phyloP scores from a whole-genome alignment of 768 basidiomycete species.

The Paxillus involutus region DNA sequence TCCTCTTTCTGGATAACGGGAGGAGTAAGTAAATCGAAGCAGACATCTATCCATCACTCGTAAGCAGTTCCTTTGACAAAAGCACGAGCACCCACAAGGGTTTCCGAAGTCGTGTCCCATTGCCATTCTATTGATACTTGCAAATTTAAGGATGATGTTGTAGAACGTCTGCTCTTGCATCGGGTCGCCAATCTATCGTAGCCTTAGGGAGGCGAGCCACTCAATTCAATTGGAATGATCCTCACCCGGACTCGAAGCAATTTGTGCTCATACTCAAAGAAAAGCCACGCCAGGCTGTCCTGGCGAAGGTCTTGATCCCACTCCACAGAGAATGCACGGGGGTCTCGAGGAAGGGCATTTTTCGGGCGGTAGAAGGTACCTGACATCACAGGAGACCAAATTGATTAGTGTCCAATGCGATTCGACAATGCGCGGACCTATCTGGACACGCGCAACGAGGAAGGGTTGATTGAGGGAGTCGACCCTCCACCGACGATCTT shows the following conservation, averaged over 20 bases:
- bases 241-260: constrained; percentile 59
- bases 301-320: constrained; percentile 55
- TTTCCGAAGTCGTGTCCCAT: constrained; percentile 59
- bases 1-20: constrained; percentile 61
- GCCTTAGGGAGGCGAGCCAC: neutral
- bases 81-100: constrained; percentile 49
- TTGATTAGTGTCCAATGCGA: neutral
- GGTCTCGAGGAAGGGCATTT: constrained; percentile 24
- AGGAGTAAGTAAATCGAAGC: constrained; percentile 67
- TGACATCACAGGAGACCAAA: constrained; percentile 6
- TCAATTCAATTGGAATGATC: neutral
- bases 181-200: constrained; percentile 56
- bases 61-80: constrained; percentile 12
- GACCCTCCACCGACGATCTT: constrained; percentile 46
- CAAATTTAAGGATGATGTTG: constrained; percentile 54
- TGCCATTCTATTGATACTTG: constrained; percentile 59
- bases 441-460: constrained; percentile 63
- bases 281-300: constrained; percentile 50
- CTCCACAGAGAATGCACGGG: constrained; percentile 68
- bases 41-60: constrained; percentile 46
- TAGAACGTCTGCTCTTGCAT: constrained; percentile 49
- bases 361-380: constrained; percentile 29
- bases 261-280: constrained; percentile 70
- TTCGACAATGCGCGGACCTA: constrained; percentile 45
- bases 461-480: constrained; percentile 45